phyloP scores from a whole-genome alignment of 768 basidiomycete species.

The Pleurotus eryngii region DNA sequence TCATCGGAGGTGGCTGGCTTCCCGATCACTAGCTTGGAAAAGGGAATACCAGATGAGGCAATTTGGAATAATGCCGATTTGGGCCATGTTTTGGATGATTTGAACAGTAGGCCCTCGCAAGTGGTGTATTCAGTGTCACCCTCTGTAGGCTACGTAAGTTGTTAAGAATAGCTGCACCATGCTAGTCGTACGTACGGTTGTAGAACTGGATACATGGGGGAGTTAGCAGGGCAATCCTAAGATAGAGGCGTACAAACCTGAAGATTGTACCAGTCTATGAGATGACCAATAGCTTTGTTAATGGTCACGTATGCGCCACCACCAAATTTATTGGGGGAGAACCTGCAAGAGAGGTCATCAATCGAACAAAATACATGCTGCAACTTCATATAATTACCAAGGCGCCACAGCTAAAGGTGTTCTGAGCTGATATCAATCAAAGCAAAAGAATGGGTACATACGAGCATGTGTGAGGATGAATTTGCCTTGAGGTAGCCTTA shows the following conservation, averaged over 20 bases:
- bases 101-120: slow-evolving; percentile 55
- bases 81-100: slow-evolving; percentile 61
- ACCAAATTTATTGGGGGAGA: slow-evolving; percentile 35
- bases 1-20: slow-evolving; percentile 57
- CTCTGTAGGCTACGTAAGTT: slow-evolving; percentile 35
- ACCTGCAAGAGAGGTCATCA: slow-evolving; percentile 25
- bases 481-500: slow-evolving; percentile 41
- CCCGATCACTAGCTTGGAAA: slow-evolving; percentile 71
- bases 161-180: not conserved
- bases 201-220: slow-evolving; percentile 30
- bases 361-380: no score
- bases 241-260: slow-evolving; percentile 37
- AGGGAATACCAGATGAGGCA: slow-evolving; percentile 50
- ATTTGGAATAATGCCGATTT: slow-evolving; percentile 59
- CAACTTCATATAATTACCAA: slow-evolving; percentile 24
- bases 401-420: slow-evolving; percentile 42
- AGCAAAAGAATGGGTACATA: slow-evolving; percentile 21
- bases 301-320: slow-evolving; percentile 57
- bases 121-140: slow-evolving; percentile 64
- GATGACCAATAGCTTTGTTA: slow-evolving; percentile 46
- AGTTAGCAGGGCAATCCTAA: not conserved
- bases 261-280: slow-evolving; percentile 65
- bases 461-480: slow-evolving; percentile 58
- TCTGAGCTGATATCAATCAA: not conserved
- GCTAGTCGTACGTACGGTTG: slow-evolving; percentile 32